Evolutionary conservation across 306 rosid genomes (phyloP).

Genomic region (Pueraria montana): DNA sequence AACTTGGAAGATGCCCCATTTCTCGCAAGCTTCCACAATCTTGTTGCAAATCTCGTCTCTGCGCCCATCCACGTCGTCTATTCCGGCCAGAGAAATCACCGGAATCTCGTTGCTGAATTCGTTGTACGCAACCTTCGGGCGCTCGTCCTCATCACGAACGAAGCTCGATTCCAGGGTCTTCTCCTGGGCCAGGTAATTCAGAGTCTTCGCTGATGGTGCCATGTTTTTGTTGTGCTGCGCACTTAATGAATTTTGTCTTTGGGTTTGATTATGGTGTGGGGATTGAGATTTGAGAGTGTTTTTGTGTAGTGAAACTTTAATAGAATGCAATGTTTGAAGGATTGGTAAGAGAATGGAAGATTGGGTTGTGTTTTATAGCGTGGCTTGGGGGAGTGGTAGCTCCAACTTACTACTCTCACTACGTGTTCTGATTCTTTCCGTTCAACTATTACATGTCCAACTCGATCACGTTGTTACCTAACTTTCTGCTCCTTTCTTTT

Average conservation of each 20-base stretch:
- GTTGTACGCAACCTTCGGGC: conserved; percentile 87
- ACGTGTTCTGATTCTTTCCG: too few relatives aligned
- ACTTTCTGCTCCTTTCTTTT: neutral
- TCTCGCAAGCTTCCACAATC: conserved; percentile 86
- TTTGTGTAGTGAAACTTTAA: neutral
- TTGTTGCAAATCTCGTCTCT: conserved; percentile 62
- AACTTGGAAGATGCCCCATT: conserved; percentile 91
- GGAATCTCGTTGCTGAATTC: conserved; percentile 82
- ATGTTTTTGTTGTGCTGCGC: too few relatives aligned
- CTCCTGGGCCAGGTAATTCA: conserved; percentile 64
- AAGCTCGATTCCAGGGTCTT: conserved; percentile 66
- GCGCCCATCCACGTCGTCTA: conserved; percentile 61
- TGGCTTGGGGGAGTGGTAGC: neutral
- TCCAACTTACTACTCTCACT: neutral
- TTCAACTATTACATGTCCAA: too few relatives aligned
- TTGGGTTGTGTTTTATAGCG: neutral
- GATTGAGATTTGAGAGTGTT: neutral
- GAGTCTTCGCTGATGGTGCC: conserved; percentile 58
- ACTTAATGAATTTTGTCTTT: too few relatives aligned
- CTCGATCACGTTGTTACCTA: neutral
- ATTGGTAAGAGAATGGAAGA: neutral
- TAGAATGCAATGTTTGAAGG: neutral
- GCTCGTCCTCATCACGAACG: conserved; percentile 85
- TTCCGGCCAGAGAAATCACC: conserved; percentile 78
- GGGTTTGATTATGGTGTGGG: neutral